These are phyloP conservation scores for Diaporthe vexans DNA, from an alignment of 2,329 filamentous ascomycete genomes.

Conservation along the genomic window DNA sequence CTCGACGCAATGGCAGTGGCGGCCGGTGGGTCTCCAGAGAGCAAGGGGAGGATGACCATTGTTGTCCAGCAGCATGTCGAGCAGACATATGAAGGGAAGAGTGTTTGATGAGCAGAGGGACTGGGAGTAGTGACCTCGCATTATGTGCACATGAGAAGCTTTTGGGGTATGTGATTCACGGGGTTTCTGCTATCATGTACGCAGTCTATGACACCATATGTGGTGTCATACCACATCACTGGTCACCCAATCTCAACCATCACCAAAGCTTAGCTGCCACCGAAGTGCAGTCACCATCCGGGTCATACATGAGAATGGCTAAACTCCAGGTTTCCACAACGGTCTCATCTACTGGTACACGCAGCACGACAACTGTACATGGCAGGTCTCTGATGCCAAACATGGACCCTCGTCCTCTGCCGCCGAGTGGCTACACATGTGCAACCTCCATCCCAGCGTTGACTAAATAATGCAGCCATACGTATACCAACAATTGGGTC, in stretches of 20 bases:
- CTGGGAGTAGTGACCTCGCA: neutral
- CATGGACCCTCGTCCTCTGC: neutral
- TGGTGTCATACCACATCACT: neutral
- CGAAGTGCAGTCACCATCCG: too few species aligned
- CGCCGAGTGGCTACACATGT: neutral
- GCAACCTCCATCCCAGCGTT: too few species aligned
- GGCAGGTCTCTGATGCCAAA: neutral
- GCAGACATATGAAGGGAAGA: conserved; percentile 21
- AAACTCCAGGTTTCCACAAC: neutral
- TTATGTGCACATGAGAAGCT: neutral
- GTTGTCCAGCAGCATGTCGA: conserved; percentile 20
- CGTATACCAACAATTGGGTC: neutral
- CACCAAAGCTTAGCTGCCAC: neutral
- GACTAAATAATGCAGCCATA: neutral
- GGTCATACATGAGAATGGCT: too few species aligned
- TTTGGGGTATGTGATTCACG: neutral
- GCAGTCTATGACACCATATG: neutral
- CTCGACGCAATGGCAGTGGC: neutral
- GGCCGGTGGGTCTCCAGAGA: neutral
- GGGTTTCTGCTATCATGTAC: neutral
- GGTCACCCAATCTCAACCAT: neutral
- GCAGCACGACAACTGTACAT: neutral
- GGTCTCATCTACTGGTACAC: neutral
- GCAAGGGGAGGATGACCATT: conserved; percentile 20
- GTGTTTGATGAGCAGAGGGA: neutral